Evolutionary conservation across 2,329 filamentous ascomycete genomes (phyloP).

Genomic region (Spiromastix sp.): DNA sequence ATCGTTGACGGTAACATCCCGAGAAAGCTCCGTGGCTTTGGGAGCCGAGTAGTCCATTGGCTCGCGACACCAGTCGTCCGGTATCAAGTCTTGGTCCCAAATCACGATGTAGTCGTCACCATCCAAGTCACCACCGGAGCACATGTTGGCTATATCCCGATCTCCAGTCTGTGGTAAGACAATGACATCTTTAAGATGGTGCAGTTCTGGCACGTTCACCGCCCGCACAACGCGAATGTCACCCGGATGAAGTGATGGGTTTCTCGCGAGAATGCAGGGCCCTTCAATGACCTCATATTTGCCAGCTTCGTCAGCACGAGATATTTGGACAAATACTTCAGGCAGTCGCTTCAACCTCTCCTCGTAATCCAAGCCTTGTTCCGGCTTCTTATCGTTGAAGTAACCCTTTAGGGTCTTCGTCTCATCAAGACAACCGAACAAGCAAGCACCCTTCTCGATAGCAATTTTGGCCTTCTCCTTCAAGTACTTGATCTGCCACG

Average conservation of each 20-base stretch:
- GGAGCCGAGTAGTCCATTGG: slow-evolving; percentile 68
- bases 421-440: slow-evolving; percentile 85
- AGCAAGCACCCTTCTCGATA: slow-evolving; percentile 72
- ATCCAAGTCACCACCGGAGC: slow-evolving; percentile 89
- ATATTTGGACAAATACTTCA: slow-evolving; percentile 82
- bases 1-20: slow-evolving; percentile 60
- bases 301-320: slow-evolving; percentile 42
- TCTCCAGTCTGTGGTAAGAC: slow-evolving; percentile 80
- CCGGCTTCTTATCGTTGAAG: slow-evolving; percentile 37
- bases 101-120: slow-evolving; percentile 93
- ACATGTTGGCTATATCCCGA: slow-evolving; percentile 81
- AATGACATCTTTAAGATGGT: slow-evolving; percentile 72
- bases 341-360: slow-evolving; percentile 51
- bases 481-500: slow-evolving; percentile 79
- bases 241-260: slow-evolving; percentile 87
- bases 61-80: slow-evolving; percentile 55
- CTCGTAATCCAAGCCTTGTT: slow-evolving; percentile 19
- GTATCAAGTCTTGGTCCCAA: slow-evolving; percentile 72
- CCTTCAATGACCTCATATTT: slow-evolving; percentile 60
- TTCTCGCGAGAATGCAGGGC: slow-evolving; percentile 74
- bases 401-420: slow-evolving; percentile 65
- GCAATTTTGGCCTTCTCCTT: slow-evolving; percentile 87
- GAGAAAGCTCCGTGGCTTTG: slow-evolving; percentile 44
- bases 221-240: slow-evolving; percentile 83
- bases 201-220: slow-evolving; percentile 61